These are phyloP conservation scores for Carex kokanica DNA, from an alignment of 176 grass and related monocot genomes.

Conservation along the genomic window DNA sequence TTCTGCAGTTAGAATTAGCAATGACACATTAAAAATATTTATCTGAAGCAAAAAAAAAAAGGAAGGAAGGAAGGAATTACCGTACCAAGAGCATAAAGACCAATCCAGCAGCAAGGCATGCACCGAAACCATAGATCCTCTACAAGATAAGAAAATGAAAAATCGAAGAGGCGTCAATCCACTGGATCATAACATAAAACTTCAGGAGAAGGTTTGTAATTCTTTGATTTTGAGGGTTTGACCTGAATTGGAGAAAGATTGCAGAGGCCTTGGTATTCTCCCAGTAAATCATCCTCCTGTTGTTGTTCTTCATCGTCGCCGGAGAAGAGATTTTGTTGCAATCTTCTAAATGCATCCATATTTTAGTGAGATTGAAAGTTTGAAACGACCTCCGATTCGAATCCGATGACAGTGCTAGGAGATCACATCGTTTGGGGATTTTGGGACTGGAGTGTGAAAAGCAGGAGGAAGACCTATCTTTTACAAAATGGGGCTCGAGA, in stretches of 20 bases:
- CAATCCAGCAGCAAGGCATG: slow-evolving; percentile 56
- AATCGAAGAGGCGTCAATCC: slow-evolving; percentile 15
- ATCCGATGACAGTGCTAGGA: background rate
- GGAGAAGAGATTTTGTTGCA: slow-evolving; percentile 62
- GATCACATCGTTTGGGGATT: slow-evolving; percentile 30
- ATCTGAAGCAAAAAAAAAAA: background rate
- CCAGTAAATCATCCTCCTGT: slow-evolving; percentile 53
- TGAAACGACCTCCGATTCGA: background rate
- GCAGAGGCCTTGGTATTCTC: slow-evolving; percentile 49
- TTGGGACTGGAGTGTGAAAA: slow-evolving; percentile 24
- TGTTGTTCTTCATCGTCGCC: slow-evolving; percentile 42
- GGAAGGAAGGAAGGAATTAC: background rate
- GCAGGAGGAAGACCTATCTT: background rate
- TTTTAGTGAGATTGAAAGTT: background rate
- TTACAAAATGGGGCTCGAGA: slow-evolving; percentile 22
- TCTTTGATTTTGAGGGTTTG: slow-evolving; percentile 1
- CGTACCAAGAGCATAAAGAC: slow-evolving; percentile 88
- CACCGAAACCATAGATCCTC: slow-evolving; percentile 71
- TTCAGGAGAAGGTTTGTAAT: background rate
- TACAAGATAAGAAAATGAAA: slow-evolving; percentile 36
- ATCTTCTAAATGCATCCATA: slow-evolving; percentile 67
- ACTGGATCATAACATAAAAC: too few species aligned
- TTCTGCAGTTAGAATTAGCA: background rate
- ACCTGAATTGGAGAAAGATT: slow-evolving; percentile 80
- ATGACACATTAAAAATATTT: background rate